phyloP scores from a whole-genome alignment of 2,329 filamentous ascomycete species.

The Fusarium nygamai region DNA sequence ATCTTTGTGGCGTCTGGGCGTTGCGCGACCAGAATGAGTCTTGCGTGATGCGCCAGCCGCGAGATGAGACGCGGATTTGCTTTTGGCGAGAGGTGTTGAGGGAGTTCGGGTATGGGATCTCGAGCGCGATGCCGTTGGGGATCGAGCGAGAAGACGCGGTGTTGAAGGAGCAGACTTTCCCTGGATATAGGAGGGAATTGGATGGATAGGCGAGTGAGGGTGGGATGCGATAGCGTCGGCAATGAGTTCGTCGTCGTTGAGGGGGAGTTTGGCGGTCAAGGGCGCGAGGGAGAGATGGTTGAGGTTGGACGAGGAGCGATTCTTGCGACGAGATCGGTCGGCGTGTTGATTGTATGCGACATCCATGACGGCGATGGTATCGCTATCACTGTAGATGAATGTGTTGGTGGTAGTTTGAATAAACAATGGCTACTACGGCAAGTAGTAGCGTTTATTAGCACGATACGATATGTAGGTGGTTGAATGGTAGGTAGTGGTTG shows the following conservation, averaged over 20 bases:
- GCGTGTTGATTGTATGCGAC: constrained; percentile 69
- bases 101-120: constrained; percentile 56
- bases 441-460: constrained; percentile 1
- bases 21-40: constrained; percentile 45
- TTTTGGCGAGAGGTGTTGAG: constrained; percentile 63
- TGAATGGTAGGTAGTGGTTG: background rate
- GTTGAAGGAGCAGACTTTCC: constrained; percentile 72
- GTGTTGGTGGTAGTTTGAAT: background rate
- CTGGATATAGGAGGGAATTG: constrained; percentile 64
- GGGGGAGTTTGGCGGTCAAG: constrained; percentile 68
- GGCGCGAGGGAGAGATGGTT: constrained; percentile 72
- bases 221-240: constrained; percentile 44
- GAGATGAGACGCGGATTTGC: constrained; percentile 71
- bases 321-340: constrained; percentile 65
- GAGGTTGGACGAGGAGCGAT: constrained; percentile 67
- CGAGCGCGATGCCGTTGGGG: constrained; percentile 61
- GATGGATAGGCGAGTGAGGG: constrained; percentile 43
- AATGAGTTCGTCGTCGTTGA: constrained; percentile 63
- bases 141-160: constrained; percentile 69
- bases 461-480: background rate
- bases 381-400: background rate
- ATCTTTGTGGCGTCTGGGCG: constrained; percentile 49
- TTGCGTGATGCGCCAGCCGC: constrained; percentile 37
- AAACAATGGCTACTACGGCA: background rate
- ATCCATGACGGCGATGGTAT: constrained; percentile 56